Evolutionary conservation across 768 basidiomycete genomes (phyloP), one percentile per base, ranked within the genome.

Genomic region (Boletus rufocinnamomeus): DNA sequence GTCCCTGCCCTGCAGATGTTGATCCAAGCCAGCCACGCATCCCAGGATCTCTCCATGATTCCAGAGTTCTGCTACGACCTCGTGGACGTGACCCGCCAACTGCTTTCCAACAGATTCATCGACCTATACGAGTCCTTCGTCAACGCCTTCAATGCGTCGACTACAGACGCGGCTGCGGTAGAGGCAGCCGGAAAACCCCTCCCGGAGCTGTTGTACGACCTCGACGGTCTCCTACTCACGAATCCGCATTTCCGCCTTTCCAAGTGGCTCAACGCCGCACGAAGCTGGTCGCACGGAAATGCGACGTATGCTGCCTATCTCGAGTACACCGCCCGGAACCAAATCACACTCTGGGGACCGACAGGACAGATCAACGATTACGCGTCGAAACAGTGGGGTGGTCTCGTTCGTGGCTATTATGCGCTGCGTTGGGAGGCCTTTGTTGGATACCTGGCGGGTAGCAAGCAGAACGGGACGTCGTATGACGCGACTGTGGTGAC

Each of bases 1-100:
- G 83, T 92, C 13, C 88, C 93, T 1, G 86, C 93, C 0, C 75
- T 96, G 37, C 82, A 84, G 54, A 93, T 91, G 3, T 74, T 98
- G 2, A 75, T 81, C 5, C 77, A 72, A 35, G 64, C 69, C 52
- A 49, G 68, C 62, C 4, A 58, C n/a, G n/a, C 51, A 54, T 56
- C 56, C 44, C 14, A 59, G 17, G 38, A 43, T 0, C 67, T 78
- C 21, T 5, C 28, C 8, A 3, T 59, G 2, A 59, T 69, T 6
- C 72, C 72, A 3, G 77, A 78, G 59, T 79, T 75, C 64, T 60
- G 56, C 41, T 73, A 74, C 60, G 77, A 79, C 67, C 65, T 74
- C n/a, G 74, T 78, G 17, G 74, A 79, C 52, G 52, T 76, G 41
- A 63, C 75, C 19, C 75, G 77, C 19, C 77, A 79, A 54, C 65